A percentile compares a stretch with the other conserved stretches of the same genome.
These are phyloP conservation scores for Penicillium waksmanii DNA, from an alignment of 495 filamentous ascomycete species.

Conservation along the genomic window DNA sequence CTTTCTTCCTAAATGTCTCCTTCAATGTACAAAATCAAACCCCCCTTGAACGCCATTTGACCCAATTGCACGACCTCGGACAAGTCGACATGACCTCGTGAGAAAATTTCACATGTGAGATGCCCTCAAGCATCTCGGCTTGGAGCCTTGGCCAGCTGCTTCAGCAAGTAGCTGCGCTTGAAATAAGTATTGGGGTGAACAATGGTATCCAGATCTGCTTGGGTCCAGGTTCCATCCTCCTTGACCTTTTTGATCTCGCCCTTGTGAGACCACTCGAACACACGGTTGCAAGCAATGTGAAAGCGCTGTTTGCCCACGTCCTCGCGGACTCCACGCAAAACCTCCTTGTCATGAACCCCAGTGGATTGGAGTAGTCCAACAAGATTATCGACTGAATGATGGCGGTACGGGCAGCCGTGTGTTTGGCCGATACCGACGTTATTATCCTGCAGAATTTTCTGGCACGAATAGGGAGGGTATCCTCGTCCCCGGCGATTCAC, in stretches of 20 bases:
- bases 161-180: slow-evolving; percentile 86
- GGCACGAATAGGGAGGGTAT: slow-evolving; percentile 89
- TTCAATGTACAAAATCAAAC: slow-evolving; percentile 23
- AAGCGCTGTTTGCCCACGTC: slow-evolving; percentile 88
- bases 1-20: slow-evolving; percentile 16
- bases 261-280: slow-evolving; percentile 89
- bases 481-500: slow-evolving; percentile 80
- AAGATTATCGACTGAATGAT: slow-evolving; percentile 87
- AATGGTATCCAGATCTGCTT: slow-evolving; percentile 88
- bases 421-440: slow-evolving; percentile 81
- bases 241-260: slow-evolving; percentile 87
- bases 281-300: slow-evolving; percentile 95
- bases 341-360: slow-evolving; percentile 75
- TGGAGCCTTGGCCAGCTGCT: slow-evolving; percentile 55
- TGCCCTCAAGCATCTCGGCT: slow-evolving; percentile 30
- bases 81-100: slow-evolving; percentile 38
- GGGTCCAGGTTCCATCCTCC: slow-evolving; percentile 75
- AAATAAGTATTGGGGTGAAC: slow-evolving; percentile 98
- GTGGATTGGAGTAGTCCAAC: slow-evolving; percentile 69
- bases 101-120: slow-evolving; percentile 23
- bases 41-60: slow-evolving; percentile 17
- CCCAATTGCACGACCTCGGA: slow-evolving; percentile 23
- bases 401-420: slow-evolving; percentile 95
- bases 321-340: slow-evolving; percentile 80
- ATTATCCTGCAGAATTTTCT: slow-evolving; percentile 88